A percentile compares a stretch with the other conserved stretches of the same genome.
These are phyloP conservation scores for Fusarium haematococcum DNA, from an alignment of 2,329 filamentous ascomycete species.

Conservation along the genomic window DNA sequence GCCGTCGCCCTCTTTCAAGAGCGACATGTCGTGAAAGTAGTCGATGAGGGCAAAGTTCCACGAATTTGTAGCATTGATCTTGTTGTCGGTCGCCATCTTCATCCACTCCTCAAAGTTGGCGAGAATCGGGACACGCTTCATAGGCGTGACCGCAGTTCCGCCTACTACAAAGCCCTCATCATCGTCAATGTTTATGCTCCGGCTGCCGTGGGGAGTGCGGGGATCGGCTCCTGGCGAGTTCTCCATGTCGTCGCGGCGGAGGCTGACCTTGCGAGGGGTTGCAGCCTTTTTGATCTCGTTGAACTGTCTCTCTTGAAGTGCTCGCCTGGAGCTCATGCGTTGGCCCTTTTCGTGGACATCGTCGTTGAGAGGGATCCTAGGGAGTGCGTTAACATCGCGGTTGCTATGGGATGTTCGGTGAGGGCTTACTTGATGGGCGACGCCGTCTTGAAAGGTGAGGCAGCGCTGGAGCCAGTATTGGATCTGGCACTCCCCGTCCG, in stretches of 20 bases:
- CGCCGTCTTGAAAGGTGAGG: slow-evolving; percentile 68
- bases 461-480: slow-evolving; percentile 59
- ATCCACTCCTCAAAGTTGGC: slow-evolving; percentile 99
- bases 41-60: slow-evolving; percentile 99
- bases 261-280: slow-evolving; percentile 73
- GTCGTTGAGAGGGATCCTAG: slow-evolving; percentile 94
- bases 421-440: slow-evolving; percentile 66
- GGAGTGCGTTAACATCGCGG: slow-evolving; percentile 22
- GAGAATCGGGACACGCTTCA: slow-evolving; percentile 94
- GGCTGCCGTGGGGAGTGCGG: slow-evolving; percentile 60
- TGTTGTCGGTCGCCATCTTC: slow-evolving; percentile 99
- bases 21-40: slow-evolving; percentile 99
- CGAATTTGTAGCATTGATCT: slow-evolving; percentile 97
- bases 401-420: slow-evolving; percentile 18
- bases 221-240: slow-evolving; percentile 69
- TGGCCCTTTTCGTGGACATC: slow-evolving; percentile 92
- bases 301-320: slow-evolving; percentile 89
- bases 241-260: slow-evolving; percentile 69
- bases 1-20: slow-evolving; percentile 94
- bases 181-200: slow-evolving; percentile 55
- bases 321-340: slow-evolving; percentile 87
- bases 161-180: slow-evolving; percentile 74
- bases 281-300: slow-evolving; percentile 84
- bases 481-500: slow-evolving; percentile 62
- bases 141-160: slow-evolving; percentile 86